Base-by-base conservation (phyloP, 1,284 basidiomycete species). In the Malassezia furfur region DNA sequence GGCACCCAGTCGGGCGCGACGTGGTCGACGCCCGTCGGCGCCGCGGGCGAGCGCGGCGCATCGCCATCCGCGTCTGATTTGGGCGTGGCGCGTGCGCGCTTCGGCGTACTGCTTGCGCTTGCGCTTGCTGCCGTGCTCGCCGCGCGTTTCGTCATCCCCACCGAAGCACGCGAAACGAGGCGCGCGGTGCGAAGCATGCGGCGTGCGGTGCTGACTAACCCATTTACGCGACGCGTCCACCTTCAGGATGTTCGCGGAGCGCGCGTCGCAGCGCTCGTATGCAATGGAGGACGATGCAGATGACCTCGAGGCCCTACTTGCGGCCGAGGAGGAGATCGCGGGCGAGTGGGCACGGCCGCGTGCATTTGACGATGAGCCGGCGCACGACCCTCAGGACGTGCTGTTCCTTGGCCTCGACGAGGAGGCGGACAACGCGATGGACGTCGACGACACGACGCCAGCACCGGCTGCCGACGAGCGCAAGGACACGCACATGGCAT, bases 1-100 rank as follows among this genome's bases (percentile, higher is more conserved):
- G 60, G 60, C 9, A 62, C 21, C 35, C 30, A 50, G 9, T 35
- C 38, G 19, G 57, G 52, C 28, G 60, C 60, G 6, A 31, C 17
- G 28, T 57, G 50, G 43, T 57, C 55, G 31, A 34, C 15, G 25
- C 55, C 55, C 3, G 36, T 31, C 12, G 55, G 55, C 36, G 50
- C 50, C 10, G 55, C 55, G 8, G 50, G 55, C 25, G 55, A 57
- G 15, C 3, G 19, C 21, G n/a, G 19, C 34, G 32, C 35, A 22
- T 34, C 9, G 6, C 22, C 14, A 10, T 25, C 2, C 22, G 25
- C 21, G 22, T 28, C 32, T 32, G 15, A 31, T 30, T 35, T n/a
- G 2, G 19, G 10, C 6, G 17, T 4, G 11, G 19, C 32, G 11
- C 47, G 53, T 9, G 36, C 41, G 9, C 44, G 48, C n/a, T 55